Evolutionary conservation across 2,329 filamentous ascomycete genomes (phyloP), one percentile per base, ranked within the genome.

Genomic region (Claviceps quebecensis): DNA sequence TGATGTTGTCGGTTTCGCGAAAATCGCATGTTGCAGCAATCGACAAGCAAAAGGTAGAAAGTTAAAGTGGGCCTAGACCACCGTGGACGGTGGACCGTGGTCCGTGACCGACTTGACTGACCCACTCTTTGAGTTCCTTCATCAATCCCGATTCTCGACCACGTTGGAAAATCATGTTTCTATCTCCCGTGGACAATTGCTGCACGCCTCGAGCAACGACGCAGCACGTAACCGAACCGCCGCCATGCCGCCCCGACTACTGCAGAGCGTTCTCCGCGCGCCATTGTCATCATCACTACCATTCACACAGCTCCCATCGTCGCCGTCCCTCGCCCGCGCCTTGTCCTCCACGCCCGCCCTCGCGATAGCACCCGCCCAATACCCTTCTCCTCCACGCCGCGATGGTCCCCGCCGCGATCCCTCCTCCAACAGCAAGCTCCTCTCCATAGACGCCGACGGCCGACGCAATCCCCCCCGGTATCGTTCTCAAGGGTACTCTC

Each of bases 211-310:
- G 29, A 34, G 29, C 9, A 34, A 34, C 29, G 29, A 34, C 29
- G 29, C 29, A 34, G 9, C 29, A 34, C 29, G 4, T 11, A 19
- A 19, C 19, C 19, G 19, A 34, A 34, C 41, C 37, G 51, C 56
- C 56, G 63, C 56, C 50, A 74, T 74, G 72, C 66, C 69, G 52
- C 68, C 68, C 17, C 62, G 69, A 58, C 61, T 72, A 60, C 60
- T 66, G 2, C 46, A 55, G 22, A 56, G 59, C 47, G 56, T 56
- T 46, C 39, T 60, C 9, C 58, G 59, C 56, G 55, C 59, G 16
- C 43, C 55, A 22, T 13, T 19, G 37, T 26, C 39, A 3, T 48
- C 56, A 19, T 45, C 46, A 34, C 9, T 26, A 29, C 5, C 23
- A n/a, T 22, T n/a, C 5, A 7, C 13, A 4, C n/a, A 22, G 41